Evolutionary conservation across 345 rosid species (phyloP).

Genomic region (Draba incana): DNA sequence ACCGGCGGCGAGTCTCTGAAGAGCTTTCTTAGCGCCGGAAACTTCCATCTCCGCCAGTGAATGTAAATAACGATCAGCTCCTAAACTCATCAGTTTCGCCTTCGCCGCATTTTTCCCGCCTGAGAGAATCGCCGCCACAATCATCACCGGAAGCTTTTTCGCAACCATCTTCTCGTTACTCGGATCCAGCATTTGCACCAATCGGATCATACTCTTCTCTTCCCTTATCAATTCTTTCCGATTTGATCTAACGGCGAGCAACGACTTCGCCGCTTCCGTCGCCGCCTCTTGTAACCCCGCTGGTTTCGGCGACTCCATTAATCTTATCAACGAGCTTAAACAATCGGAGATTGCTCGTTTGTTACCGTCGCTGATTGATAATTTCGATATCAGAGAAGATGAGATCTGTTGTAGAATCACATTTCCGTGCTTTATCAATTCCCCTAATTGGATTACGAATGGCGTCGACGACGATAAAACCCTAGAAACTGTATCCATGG

Average conservation of each 20-base stretch:
- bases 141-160: conserved; percentile 66
- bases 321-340: conserved; percentile 55
- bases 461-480: conserved; percentile 63
- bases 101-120: conserved; percentile 58
- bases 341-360: conserved; percentile 70
- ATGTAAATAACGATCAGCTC: conserved; percentile 64
- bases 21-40: conserved; percentile 64
- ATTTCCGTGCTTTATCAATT: conserved; percentile 61
- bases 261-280: conserved; percentile 53
- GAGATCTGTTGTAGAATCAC: conserved; percentile 57
- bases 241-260: conserved; percentile 61
- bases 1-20: conserved; percentile 69
- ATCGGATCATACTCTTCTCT: conserved; percentile 68
- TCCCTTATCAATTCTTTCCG: conserved; percentile 67
- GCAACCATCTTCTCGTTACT: conserved; percentile 49
- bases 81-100: conserved; percentile 57
- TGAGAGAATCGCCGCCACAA: conserved; percentile 50
- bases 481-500: conserved; percentile 43
- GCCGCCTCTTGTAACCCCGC: conserved; percentile 74
- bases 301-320: conserved; percentile 77
- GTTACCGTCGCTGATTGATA: conserved; percentile 67
- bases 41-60: conserved; percentile 62
- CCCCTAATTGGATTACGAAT: conserved; percentile 60
- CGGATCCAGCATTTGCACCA: conserved; percentile 76
- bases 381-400: conserved; percentile 50